These are phyloP conservation scores for Aspergillus sp. DNA, from an alignment of 2,329 filamentous ascomycete species.

Conservation along the genomic window DNA sequence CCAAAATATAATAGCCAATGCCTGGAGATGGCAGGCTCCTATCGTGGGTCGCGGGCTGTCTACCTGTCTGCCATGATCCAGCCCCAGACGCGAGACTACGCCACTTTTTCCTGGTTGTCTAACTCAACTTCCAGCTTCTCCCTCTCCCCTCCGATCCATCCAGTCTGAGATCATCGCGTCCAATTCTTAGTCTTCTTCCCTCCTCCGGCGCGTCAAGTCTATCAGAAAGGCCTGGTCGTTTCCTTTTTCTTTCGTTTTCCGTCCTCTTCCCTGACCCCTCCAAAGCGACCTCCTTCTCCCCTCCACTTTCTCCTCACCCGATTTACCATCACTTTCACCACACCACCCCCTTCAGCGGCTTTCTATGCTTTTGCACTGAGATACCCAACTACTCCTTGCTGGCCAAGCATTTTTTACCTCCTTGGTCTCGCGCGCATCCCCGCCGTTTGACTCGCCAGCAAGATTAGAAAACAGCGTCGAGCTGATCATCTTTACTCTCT, in stretches of 20 bases:
- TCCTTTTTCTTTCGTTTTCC: conserved; percentile 4
- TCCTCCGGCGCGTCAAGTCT: not conserved
- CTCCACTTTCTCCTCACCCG: not conserved
- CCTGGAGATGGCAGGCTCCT: conserved; percentile 3
- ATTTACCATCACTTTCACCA: not conserved
- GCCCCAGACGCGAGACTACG: conserved; percentile 5
- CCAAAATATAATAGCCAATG: not conserved
- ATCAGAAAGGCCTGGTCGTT: not conserved
- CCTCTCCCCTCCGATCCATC: not conserved
- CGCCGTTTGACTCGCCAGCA: conserved; percentile 10
- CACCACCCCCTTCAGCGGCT: not conserved
- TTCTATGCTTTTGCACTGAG: conserved; percentile 2
- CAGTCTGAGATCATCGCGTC: conserved; percentile 5
- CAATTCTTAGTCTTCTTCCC: conserved; percentile 2
- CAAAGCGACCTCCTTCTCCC: not conserved
- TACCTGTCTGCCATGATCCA: conserved; percentile 6
- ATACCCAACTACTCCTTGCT: conserved; percentile 29
- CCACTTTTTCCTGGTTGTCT: conserved; percentile 1
- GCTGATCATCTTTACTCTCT: conserved; percentile 8
- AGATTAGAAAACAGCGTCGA: conserved; percentile 12
- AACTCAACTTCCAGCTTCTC: not conserved
- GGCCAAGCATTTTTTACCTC: conserved; percentile 21
- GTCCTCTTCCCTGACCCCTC: not conserved
- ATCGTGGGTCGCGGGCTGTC: conserved; percentile 1
- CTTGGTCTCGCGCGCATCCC: conserved; percentile 10